Percentiles rank a stretch among this genome's conserved stretches.
Evolutionary conservation across 140 eudicot genomes (phyloP).

Genomic region (Senecio squalidus): DNA sequence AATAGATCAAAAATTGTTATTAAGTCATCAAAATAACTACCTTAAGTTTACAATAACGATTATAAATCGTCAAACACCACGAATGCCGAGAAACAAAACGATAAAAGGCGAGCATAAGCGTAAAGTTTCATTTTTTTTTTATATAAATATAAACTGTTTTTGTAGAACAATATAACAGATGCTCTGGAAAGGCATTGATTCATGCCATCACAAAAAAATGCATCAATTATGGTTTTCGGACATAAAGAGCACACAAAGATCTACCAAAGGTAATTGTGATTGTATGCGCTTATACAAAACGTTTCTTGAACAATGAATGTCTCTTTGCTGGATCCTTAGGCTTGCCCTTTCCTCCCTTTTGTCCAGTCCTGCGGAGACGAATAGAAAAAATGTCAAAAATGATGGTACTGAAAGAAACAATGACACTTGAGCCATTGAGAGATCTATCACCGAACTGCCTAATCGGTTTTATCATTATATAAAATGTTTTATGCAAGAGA

Average conservation of each 20-base stretch:
- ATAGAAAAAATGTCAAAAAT: neutral
- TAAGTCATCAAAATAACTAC: too few species aligned
- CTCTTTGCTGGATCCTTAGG: slow-evolving; percentile 83
- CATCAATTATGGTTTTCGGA: neutral
- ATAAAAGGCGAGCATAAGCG: neutral
- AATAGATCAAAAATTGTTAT: too few species aligned
- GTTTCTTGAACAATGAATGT: slow-evolving; percentile 71
- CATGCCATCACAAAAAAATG: slow-evolving; percentile 19
- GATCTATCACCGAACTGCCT: too few species aligned
- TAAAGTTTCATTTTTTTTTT: slow-evolving; percentile 5
- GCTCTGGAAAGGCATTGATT: neutral
- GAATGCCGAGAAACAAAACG: neutral
- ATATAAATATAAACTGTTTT: neutral
- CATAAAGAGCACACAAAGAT: neutral
- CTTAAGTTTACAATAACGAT: too few species aligned
- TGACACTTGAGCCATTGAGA: too few species aligned
- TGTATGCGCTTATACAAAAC: slow-evolving; percentile 36
- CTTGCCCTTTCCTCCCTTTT: slow-evolving; percentile 54
- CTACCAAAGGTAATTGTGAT: neutral
- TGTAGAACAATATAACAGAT: too few species aligned
- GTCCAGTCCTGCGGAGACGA: slow-evolving; percentile 46
- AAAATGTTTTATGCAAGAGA: too few species aligned
- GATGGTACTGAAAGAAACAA: too few species aligned
- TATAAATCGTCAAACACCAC: too few species aligned
- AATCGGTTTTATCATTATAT: too few species aligned